These are phyloP conservation scores for Primulina tabacum DNA, from an alignment of 257 asterid genomes.

Conservation along the genomic window DNA sequence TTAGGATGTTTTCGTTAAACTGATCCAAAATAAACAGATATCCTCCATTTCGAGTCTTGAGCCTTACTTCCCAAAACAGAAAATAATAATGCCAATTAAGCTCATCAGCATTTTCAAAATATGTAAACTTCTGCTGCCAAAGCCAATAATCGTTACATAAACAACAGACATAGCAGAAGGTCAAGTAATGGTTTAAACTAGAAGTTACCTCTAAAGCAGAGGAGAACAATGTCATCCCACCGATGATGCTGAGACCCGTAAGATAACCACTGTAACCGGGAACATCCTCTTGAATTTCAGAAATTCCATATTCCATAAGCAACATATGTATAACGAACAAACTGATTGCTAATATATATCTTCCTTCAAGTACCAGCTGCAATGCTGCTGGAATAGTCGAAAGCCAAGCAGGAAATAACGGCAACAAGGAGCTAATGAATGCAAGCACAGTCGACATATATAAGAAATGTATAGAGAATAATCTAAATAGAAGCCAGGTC, in stretches of 20 bases:
- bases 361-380: constrained; percentile 77
- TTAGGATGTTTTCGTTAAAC: neutral
- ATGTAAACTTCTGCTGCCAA: neutral
- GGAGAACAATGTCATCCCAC: constrained; percentile 93
- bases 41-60: neutral
- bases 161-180: neutral
- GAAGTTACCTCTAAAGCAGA: constrained; percentile 80
- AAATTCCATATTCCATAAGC: constrained; percentile 78
- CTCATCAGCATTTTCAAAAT: neutral
- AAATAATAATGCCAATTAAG: neutral
- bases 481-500: constrained; percentile 86
- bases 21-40: neutral
- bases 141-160: neutral
- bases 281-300: constrained; percentile 79
- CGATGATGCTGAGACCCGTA: constrained; percentile 92
- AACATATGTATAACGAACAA: constrained; percentile 62
- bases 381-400: constrained; percentile 83
- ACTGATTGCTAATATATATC: constrained; percentile 53
- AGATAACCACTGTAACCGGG: constrained; percentile 85
- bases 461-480: constrained; percentile 74
- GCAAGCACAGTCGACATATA: constrained; percentile 86
- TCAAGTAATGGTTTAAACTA: neutral
- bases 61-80: neutral
- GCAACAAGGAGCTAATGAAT: constrained; percentile 71
- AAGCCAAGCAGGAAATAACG: constrained; percentile 70